Conservation (phyloP, 2,329 filamentous ascomycete genomes). For the Aspergillus neotritici region DNA sequence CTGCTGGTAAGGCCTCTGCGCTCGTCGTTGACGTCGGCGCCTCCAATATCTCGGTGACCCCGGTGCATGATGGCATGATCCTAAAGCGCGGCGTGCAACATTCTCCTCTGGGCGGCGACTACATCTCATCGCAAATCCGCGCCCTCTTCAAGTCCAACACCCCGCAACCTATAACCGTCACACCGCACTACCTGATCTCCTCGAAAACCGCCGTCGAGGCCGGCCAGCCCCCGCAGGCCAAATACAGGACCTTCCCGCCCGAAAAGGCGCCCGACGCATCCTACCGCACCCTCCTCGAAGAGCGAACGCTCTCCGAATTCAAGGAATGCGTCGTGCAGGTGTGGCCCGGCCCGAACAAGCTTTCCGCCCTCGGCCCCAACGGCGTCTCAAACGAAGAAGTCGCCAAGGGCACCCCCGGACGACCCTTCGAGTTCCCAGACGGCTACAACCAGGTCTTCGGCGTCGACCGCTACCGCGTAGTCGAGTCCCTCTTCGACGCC, state of each 20-base stretch:
- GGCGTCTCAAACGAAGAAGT: constrained; percentile 67
- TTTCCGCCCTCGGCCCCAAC: constrained; percentile 46
- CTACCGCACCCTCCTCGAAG: constrained; percentile 80
- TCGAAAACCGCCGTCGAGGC: constrained; percentile 87
- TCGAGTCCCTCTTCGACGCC: constrained; percentile 88
- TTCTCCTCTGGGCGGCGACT: constrained; percentile 80
- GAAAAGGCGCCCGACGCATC: constrained; percentile 56
- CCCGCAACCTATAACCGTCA: constrained; percentile 65
- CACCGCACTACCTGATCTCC: constrained; percentile 81
- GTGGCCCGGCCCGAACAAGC: constrained; percentile 74
- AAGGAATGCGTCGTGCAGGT: constrained; percentile 96
- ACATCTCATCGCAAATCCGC: constrained; percentile 82
- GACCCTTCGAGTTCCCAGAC: constrained; percentile 94
- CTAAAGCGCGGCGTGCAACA: constrained; percentile 84
- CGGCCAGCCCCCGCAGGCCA: constrained; percentile 69
- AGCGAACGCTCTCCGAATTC: constrained; percentile 88
- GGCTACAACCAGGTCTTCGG: constrained; percentile 95
- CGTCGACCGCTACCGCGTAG: constrained; percentile 75
- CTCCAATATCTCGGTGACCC: constrained; percentile 79
- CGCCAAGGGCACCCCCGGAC: constrained; percentile 65
- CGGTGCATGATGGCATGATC: constrained; percentile 90
- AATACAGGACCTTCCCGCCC: constrained; percentile 63
- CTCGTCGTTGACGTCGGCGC: constrained; percentile 90
- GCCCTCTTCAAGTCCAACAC: constrained; percentile 64
- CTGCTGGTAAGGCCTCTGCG: constrained; percentile 85